Percentiles rank a stretch among this genome's conserved stretches.
Conservation (phyloP, 2,329 filamentous ascomycete species). For the Fusarium chaquense region DNA sequence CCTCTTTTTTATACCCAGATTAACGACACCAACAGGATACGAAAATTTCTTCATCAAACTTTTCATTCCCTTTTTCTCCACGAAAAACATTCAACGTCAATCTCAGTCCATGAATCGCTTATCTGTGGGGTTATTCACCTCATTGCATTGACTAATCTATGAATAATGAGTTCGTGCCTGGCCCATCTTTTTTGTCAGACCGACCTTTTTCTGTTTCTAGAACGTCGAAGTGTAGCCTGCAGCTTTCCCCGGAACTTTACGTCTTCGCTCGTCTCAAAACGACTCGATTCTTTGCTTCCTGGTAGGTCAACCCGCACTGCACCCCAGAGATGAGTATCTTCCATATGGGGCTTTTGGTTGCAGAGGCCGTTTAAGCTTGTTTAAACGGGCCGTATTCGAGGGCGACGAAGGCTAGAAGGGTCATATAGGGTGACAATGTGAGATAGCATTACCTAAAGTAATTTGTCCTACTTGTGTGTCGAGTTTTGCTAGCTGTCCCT, state of each 20-base stretch:
- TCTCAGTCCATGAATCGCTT: slow-evolving; percentile 29
- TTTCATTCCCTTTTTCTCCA: background rate
- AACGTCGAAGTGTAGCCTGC: background rate
- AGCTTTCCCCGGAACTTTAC: slow-evolving; percentile 20
- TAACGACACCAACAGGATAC: background rate
- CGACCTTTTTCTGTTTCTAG: background rate
- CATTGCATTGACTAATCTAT: slow-evolving; percentile 36
- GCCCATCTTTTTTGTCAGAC: slow-evolving; percentile 19
- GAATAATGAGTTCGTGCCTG: slow-evolving; percentile 17
- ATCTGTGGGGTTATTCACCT: slow-evolving; percentile 32
- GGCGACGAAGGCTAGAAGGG: background rate
- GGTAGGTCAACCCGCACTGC: slow-evolving; percentile 22
- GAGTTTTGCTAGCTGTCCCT: background rate
- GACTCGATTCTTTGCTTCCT: background rate
- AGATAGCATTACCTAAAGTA: background rate
- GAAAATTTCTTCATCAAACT: background rate
- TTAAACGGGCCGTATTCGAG: slow-evolving; percentile 16
- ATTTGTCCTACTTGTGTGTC: background rate
- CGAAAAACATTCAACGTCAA: background rate
- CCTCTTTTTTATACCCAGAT: slow-evolving; percentile 14
- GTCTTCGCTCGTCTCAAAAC: background rate
- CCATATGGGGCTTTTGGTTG: background rate
- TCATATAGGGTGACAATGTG: background rate
- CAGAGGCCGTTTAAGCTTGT: slow-evolving; percentile 21
- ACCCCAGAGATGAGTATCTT: slow-evolving; percentile 20